A percentile compares a stretch with the other conserved stretches of the same genome.
Evolutionary conservation across 257 asterid species (phyloP).

Genomic region (Ocimum tenuiflorum): DNA sequence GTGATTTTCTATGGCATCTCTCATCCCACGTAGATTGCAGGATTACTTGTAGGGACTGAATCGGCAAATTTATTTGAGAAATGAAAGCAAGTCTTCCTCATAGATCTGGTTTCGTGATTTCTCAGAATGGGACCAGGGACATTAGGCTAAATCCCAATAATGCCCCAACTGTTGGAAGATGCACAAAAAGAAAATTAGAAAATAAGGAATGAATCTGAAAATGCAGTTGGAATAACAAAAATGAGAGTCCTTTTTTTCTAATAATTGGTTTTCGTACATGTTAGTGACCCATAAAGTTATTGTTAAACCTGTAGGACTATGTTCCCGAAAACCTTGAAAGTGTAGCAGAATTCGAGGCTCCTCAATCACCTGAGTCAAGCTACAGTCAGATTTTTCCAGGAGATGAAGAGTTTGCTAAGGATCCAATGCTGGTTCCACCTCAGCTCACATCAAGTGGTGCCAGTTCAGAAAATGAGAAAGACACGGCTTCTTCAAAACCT

Average conservation of each 20-base stretch:
- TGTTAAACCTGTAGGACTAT: slow-evolving; percentile 38
- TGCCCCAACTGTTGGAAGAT: not conserved
- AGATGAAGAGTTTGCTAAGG: slow-evolving; percentile 80
- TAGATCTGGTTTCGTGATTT: not conserved
- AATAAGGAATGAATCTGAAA: not conserved
- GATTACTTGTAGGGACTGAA: not conserved
- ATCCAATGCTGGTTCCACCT: slow-evolving; percentile 62
- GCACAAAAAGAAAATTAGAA: not conserved
- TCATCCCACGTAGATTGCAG: not conserved
- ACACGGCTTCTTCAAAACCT: slow-evolving; percentile 41
- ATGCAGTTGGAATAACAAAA: not conserved
- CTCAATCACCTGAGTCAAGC: slow-evolving; percentile 81
- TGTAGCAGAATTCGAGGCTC: slow-evolving; percentile 78
- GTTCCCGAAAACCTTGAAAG: slow-evolving; percentile 76
- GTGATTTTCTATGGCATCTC: not conserved
- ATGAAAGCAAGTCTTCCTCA: too few relatives aligned
- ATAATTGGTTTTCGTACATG: not conserved
- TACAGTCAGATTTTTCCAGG: slow-evolving; percentile 48
- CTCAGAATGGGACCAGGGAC: not conserved
- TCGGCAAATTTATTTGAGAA: not conserved
- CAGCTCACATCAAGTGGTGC: slow-evolving; percentile 58
- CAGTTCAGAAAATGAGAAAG: slow-evolving; percentile 35
- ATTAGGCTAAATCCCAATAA: not conserved
- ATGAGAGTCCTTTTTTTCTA: not conserved
- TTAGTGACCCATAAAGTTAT: not conserved